Base-by-base conservation (phyloP, 345 rosid species). In the Viola odorata region DNA sequence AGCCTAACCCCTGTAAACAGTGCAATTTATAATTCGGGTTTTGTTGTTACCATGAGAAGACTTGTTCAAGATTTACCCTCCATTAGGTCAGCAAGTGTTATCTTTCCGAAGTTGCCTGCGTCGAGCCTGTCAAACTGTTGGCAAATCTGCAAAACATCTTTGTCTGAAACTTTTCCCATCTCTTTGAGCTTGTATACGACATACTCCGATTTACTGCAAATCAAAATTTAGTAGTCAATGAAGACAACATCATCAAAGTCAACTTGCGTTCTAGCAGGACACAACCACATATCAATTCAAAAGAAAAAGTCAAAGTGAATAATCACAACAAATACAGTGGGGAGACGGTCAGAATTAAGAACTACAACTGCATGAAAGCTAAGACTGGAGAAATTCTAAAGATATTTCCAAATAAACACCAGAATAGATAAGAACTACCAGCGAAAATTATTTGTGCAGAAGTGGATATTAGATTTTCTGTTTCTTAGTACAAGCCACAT, bases 111-210 rank as follows among this genome's bases (percentile, higher is more conserved):
- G 68, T 84, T 83, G 64, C 86, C 86, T 2, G 72, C 14, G 69
- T 88, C 96, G 37, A 91, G 77, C 80, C 77, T 73, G 45, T 84
- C 95, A 69, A 91, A 86, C 71, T 77, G 82, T 52, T 66, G 38
- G 51, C 77, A 74, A 12, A 91, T 82, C 74, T 68, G 85, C 54
- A 66, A 37, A 50, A 85, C 66, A 71, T 91, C 97, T 47, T 80
- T 84, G 49, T 84, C 85, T 3, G 89, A 67, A 56, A 88, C 73
- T 75, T 80, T 83, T 23, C 74, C 85, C 91, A 88, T 84, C 75
- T 83, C 86, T 77, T 79, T 86, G 50, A 88, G 84, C 81, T 84
- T 84, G 88, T 86, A 88, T 75, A 91, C 76, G 11, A 81, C 86
- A 64, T 70, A 91, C 70, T 89, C 96, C 10, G 88, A 78, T 75